A percentile compares a stretch with the other conserved stretches of the same genome.
phyloP scores from a whole-genome alignment of 805 yeast species.

The Wickerhamiella parazyma region DNA sequence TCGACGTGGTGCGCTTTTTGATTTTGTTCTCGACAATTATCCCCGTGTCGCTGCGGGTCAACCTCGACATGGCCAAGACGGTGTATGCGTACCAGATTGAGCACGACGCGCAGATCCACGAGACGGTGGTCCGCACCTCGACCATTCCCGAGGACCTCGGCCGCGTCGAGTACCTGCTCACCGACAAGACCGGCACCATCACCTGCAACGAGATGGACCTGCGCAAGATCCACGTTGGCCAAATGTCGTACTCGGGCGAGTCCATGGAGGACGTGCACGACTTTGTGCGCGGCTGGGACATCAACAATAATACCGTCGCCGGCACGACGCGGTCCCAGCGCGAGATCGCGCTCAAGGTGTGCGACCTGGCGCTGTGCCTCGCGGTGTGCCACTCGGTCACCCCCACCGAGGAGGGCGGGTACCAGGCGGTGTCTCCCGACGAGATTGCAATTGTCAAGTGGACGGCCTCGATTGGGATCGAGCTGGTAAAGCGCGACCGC shows the following conservation, averaged over 20 bases:
- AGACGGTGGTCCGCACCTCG: slow-evolving; percentile 88
- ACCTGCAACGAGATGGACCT: slow-evolving; percentile 98
- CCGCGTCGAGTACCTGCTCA: slow-evolving; percentile 77
- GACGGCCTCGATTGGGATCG: slow-evolving; percentile 74
- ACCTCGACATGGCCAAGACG: slow-evolving; percentile 86
- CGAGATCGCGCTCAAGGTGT: slow-evolving; percentile 61
- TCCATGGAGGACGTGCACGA: slow-evolving; percentile 78
- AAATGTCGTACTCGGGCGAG: slow-evolving; percentile 84
- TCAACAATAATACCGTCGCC: slow-evolving; percentile 10
- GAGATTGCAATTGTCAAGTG: slow-evolving; percentile 93
- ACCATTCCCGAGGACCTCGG: slow-evolving; percentile 98
- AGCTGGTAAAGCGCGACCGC: slow-evolving; percentile 72
- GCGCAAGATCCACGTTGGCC: slow-evolving; percentile 83
- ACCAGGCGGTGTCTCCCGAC: slow-evolving; percentile 98
- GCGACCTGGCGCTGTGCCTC: slow-evolving; percentile 67
- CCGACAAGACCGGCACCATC: slow-evolving; percentile 94
- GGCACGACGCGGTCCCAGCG: slow-evolving; percentile 36
- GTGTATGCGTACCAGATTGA: slow-evolving; percentile 94
- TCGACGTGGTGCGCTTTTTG: slow-evolving; percentile 78
- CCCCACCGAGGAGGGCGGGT: slow-evolving; percentile 65
- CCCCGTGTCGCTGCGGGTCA: slow-evolving; percentile 90
- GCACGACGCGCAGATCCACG: slow-evolving; percentile 66
- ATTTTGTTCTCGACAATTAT: slow-evolving; percentile 89
- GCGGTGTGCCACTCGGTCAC: slow-evolving; percentile 98
- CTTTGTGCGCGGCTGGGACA: slow-evolving; percentile 32